Evolutionary conservation across 345 rosid genomes (phyloP).

Genomic region (Brassica napus): Da-Ae NC_063444.1:3774001-3774500

Average conservation of each 20-base stretch:
- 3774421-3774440: constrained; percentile 5
- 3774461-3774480: neutral
- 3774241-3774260: neutral
- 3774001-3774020: too few species aligned
- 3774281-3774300: neutral
- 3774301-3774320: constrained; percentile 20
- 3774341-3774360: constrained; percentile 24
- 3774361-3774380: constrained; percentile 1
- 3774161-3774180: neutral
- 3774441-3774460: neutral
- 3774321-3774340: constrained; percentile 1
- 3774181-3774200: constrained; percentile 20
- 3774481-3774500: too few species aligned
- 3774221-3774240: constrained; percentile 9
- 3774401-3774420: neutral
- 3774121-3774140: constrained; percentile 3
- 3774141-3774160: neutral
- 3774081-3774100: neutral
- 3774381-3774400: neutral
- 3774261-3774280: constrained; percentile 3
- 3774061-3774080: neutral
- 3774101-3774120: neutral
- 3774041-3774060: neutral
- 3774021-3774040: neutral
- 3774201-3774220: constrained; percentile 4